phyloP scores from a whole-genome alignment of 106 monocot genomes.

The Phalaenopsis equestris region DNA sequence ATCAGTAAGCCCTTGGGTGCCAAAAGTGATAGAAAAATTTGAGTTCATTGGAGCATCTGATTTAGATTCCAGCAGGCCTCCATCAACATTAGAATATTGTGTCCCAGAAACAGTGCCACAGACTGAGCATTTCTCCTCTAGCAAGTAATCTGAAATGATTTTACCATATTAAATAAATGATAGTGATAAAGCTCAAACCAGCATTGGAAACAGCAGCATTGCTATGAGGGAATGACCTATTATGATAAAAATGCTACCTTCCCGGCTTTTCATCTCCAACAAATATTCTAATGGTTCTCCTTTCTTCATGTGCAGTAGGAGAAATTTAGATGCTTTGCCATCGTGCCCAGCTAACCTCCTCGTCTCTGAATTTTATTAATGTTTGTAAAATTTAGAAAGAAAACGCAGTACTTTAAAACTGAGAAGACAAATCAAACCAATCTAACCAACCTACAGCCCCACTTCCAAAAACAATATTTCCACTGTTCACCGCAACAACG shows the following conservation, averaged over 20 bases:
- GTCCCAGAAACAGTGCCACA: slow-evolving; percentile 10
- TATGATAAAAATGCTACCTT: slow-evolving; percentile 2
- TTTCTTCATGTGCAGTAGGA: background rate
- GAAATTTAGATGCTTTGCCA: background rate
- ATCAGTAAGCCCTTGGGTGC: slow-evolving; percentile 2
- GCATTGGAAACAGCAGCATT: background rate
- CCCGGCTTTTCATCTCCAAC: slow-evolving; percentile 6
- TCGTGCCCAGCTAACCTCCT: background rate
- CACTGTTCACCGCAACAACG: slow-evolving; percentile 62
- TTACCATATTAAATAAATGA: background rate
- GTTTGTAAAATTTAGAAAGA: background rate
- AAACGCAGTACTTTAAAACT: background rate
- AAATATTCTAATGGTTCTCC: slow-evolving; percentile 18
- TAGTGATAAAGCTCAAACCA: background rate
- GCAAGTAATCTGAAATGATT: background rate
- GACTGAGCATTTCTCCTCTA: slow-evolving; percentile 15
- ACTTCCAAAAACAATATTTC: slow-evolving; percentile 72
- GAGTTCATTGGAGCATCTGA: background rate
- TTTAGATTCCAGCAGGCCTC: slow-evolving; percentile 3
- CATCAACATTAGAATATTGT: background rate
- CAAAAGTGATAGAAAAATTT: background rate
- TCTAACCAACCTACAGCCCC: slow-evolving; percentile 26
- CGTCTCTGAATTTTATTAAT: slow-evolving; percentile 5
- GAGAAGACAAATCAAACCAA: slow-evolving; percentile 3
- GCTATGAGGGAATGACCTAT: slow-evolving; percentile 6